A percentile compares a stretch with the other conserved stretches of the same genome.
These are phyloP conservation scores for Suhomyces guaymorum DNA, from an alignment of 1,139 yeast species.

Conservation along the genomic window DNA sequence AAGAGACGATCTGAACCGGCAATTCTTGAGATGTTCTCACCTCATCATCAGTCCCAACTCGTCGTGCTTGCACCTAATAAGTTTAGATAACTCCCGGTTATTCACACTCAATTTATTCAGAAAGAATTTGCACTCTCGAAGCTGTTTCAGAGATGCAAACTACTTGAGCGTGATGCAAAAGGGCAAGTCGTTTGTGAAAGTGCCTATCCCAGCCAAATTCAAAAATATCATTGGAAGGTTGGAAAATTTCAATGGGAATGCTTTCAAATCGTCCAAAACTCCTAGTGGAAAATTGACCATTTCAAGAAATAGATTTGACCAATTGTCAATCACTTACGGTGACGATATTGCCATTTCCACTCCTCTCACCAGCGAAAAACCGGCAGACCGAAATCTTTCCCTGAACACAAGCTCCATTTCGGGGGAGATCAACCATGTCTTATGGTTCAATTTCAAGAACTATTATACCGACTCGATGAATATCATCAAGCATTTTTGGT, in stretches of 20 bases:
- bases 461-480: conserved; percentile 37
- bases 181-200: conserved; percentile 23
- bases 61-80: conserved; percentile 25
- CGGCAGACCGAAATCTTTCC: background rate
- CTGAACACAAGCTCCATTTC: conserved; percentile 18
- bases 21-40: conserved; percentile 26
- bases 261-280: conserved; percentile 16
- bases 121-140: conserved; percentile 16
- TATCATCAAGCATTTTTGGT: conserved; percentile 40
- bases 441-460: conserved; percentile 45
- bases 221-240: conserved; percentile 27
- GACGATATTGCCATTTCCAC: conserved; percentile 35
- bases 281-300: conserved; percentile 25
- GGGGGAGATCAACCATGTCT: conserved; percentile 32
- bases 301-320: conserved; percentile 28
- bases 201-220: conserved; percentile 36
- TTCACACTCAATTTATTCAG: conserved; percentile 27
- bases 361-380: conserved; percentile 24
- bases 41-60: conserved; percentile 32
- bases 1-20: conserved; percentile 17
- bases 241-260: conserved; percentile 23
- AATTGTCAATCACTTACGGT: conserved; percentile 24
- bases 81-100: conserved; percentile 21
- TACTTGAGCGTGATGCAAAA: conserved; percentile 31
- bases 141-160: conserved; percentile 28